phyloP scores from a whole-genome alignment of 2,329 filamentous ascomycete genomes.

The Dactylellina parvicollis region DNA sequence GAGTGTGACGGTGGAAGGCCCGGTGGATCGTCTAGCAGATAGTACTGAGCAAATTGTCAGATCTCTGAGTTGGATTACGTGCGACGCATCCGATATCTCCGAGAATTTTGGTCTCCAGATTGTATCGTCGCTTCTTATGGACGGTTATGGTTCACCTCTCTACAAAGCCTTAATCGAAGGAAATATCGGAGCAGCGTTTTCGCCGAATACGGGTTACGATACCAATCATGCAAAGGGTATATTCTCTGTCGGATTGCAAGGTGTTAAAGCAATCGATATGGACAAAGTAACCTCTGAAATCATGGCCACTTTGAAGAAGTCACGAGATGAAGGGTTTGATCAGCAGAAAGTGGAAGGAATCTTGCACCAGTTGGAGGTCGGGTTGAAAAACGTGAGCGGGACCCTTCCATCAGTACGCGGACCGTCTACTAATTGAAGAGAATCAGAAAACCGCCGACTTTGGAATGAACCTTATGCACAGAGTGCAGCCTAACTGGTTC shows the following conservation, averaged over 20 bases:
- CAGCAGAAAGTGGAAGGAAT: conserved; percentile 90
- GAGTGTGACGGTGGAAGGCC: conserved; percentile 78
- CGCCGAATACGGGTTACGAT: conserved; percentile 92
- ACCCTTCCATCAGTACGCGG: neutral
- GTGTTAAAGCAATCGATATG: conserved; percentile 83
- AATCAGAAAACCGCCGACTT: conserved; percentile 92
- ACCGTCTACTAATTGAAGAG: conserved; percentile 14
- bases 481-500: conserved; percentile 92
- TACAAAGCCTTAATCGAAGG: conserved; percentile 89
- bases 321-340: conserved; percentile 81
- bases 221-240: conserved; percentile 78
- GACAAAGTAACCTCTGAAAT: conserved; percentile 79
- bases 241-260: conserved; percentile 89
- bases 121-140: conserved; percentile 83
- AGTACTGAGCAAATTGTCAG: conserved; percentile 91
- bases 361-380: conserved; percentile 91
- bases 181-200: conserved; percentile 90
- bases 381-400: conserved; percentile 70
- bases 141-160: conserved; percentile 93
- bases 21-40: conserved; percentile 85
- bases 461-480: conserved; percentile 87
- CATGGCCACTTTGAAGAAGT: conserved; percentile 75
- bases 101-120: conserved; percentile 89
- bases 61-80: conserved; percentile 90
- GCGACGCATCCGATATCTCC: conserved; percentile 80